phyloP scores from a whole-genome alignment of 1,139 yeast species.

The Candida smagusa region DNA sequence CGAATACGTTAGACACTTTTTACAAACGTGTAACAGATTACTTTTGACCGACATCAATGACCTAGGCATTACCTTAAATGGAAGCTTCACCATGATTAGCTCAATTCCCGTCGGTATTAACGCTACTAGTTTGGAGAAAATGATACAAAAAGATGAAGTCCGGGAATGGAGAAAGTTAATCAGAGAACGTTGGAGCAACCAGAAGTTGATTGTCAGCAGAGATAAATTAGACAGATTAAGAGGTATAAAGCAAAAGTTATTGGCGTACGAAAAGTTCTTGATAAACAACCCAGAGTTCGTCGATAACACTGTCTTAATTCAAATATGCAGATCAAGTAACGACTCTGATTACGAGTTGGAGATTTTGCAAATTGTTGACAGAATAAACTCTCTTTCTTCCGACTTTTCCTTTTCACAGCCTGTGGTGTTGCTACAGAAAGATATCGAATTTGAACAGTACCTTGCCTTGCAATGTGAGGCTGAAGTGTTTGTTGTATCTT shows the following conservation, averaged over 20 bases:
- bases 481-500: constrained; percentile 79
- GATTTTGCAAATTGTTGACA: constrained; percentile 71
- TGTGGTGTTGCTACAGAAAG: constrained; percentile 83
- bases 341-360: constrained; percentile 67
- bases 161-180: constrained; percentile 67
- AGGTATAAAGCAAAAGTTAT: constrained; percentile 82
- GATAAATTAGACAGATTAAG: constrained; percentile 86
- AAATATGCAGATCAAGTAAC: constrained; percentile 65
- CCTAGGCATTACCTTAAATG: constrained; percentile 69
- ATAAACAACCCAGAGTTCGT: constrained; percentile 67
- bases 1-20: constrained; percentile 90
- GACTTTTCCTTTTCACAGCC: constrained; percentile 81
- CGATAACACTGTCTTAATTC: constrained; percentile 70
- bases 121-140: constrained; percentile 52
- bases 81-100: constrained; percentile 62
- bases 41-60: constrained; percentile 78
- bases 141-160: constrained; percentile 52
- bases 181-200: constrained; percentile 72
- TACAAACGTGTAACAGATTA: constrained; percentile 84
- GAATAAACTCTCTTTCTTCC: constrained; percentile 75
- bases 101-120: constrained; percentile 88
- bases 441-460: constrained; percentile 84
- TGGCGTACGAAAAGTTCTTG: constrained; percentile 82
- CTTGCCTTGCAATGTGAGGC: constrained; percentile 85
- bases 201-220: constrained; percentile 74